Base-by-base conservation (phyloP, 2,329 filamentous ascomycete species). In the Paraphoma chrysanthemicola region DNA sequence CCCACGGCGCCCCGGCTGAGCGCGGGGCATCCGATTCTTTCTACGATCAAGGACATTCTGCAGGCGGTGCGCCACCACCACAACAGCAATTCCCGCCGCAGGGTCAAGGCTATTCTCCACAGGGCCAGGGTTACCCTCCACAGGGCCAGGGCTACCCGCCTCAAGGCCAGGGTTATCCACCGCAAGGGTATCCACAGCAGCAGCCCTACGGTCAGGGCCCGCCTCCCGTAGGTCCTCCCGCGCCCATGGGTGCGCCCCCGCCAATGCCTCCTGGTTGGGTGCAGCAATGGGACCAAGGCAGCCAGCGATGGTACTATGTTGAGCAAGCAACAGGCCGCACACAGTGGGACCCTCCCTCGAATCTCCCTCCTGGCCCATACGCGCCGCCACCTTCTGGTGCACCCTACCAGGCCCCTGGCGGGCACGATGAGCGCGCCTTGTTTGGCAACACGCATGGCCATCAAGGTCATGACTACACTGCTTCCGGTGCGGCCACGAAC, bases 231-330 rank as follows among this genome's bases (percentile, higher is more conserved):
- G 71, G 72, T 5, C 71, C 71, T 41, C 72, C 72, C 7, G 68
- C 69, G 6, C 67, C 67, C 53, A 75, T 68, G 55, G 70, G 77
- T 83, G 87, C 23, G 78, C 84, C 57, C 78, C 89, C 61, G 82
- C 88, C 23, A 69, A 80, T 48, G 68, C 73, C 73, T 1, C 72
- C 72, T 6, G 88, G 88, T 63, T 90, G 88, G 88, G 77, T 79
- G 29, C 80, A 86, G 23, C 84, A 88, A 72, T 90, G 83, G 76
- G 88, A 90, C 62, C 82, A 85, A 54, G 80, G 79, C 55, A 78
- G 81, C 57, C 84, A 88, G 68, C 84, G 85, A 53, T 89, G 85
- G 79, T 90, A 85, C 77, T 91, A 88, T 68, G 80, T 86, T 54
- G 86, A 90, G 72, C 78, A 85, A 54, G 79, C 83, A 45, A 85